A percentile compares a stretch with the other conserved stretches of the same genome.
Evolutionary conservation across 495 filamentous ascomycete genomes (phyloP).

Genomic region (Sporormia fimetaria): DNA sequence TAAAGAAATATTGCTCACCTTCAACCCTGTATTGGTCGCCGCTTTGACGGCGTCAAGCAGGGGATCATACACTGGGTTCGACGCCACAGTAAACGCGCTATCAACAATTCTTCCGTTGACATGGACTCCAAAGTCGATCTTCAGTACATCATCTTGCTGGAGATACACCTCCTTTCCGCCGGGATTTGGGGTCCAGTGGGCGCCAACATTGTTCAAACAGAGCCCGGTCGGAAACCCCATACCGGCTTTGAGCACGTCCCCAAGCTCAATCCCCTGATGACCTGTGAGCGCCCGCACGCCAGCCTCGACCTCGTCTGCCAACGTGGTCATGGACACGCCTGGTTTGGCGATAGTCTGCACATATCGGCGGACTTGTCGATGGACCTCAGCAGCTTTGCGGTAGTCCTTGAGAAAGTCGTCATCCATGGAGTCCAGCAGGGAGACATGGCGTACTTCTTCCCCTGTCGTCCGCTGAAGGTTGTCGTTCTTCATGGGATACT

Average conservation of each 20-base stretch:
- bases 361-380: constrained; percentile 78
- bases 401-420: constrained; percentile 73
- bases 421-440: constrained; percentile 57
- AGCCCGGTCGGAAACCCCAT: constrained; percentile 85
- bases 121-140: constrained; percentile 86
- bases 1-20: constrained; percentile 23
- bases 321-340: constrained; percentile 65
- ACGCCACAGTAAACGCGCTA: constrained; percentile 83
- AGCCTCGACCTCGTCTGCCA: constrained; percentile 80
- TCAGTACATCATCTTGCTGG: constrained; percentile 77
- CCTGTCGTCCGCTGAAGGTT: constrained; percentile 72
- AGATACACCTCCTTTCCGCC: constrained; percentile 68
- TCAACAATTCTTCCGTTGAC: constrained; percentile 87
- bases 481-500: constrained; percentile 50
- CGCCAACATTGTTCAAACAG: constrained; percentile 76
- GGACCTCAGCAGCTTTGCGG: constrained; percentile 74
- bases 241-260: constrained; percentile 66
- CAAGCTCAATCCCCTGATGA: constrained; percentile 66
- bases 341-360: constrained; percentile 72
- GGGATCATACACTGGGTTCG: constrained; percentile 75
- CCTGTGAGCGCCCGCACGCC: constrained; percentile 66
- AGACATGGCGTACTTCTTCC: constrained; percentile 79
- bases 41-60: constrained; percentile 71
- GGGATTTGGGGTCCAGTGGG: constrained; percentile 87
- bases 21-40: constrained; percentile 78